phyloP scores from a whole-genome alignment of 2,329 filamentous ascomycete genomes.

The Calonectria multiphialidica region DNA sequence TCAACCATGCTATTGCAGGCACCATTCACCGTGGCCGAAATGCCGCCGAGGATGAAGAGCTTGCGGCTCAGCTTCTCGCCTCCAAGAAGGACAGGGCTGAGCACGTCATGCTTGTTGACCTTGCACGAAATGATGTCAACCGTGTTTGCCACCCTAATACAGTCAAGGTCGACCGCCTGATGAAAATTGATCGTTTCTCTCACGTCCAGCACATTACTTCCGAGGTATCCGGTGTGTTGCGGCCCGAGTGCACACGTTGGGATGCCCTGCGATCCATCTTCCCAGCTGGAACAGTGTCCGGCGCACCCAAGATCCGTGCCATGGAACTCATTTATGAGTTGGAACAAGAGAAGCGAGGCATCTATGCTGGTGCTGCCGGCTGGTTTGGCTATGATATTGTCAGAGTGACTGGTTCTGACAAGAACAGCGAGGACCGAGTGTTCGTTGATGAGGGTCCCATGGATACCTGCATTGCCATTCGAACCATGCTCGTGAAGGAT shows the following conservation, averaged over 20 bases:
- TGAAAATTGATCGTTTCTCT: constrained; percentile 94
- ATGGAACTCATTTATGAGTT: constrained; percentile 98
- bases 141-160: constrained; percentile 91
- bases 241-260: constrained; percentile 87
- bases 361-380: constrained; percentile 95
- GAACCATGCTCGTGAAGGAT: constrained; percentile 96
- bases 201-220: constrained; percentile 98
- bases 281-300: constrained; percentile 94
- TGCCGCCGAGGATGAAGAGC: constrained; percentile 84
- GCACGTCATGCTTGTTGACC: constrained; percentile 97
- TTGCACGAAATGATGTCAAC: constrained; percentile 97
- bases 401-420: constrained; percentile 67
- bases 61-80: constrained; percentile 72
- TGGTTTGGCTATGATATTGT: constrained; percentile 93
- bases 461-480: constrained; percentile 85
- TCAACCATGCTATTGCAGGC: constrained; percentile 97
- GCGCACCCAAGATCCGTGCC: constrained; percentile 93
- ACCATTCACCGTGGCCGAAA: constrained; percentile 86
- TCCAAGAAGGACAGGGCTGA: constrained; percentile 88
- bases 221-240: constrained; percentile 91
- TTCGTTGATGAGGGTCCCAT: constrained; percentile 80
- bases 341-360: constrained; percentile 91
- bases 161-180: constrained; percentile 91
- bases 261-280: constrained; percentile 98
- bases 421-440: constrained; percentile 43